phyloP scores from a whole-genome alignment of 2,329 filamentous ascomycete species.

The Colletotrichum cuscutae region DNA sequence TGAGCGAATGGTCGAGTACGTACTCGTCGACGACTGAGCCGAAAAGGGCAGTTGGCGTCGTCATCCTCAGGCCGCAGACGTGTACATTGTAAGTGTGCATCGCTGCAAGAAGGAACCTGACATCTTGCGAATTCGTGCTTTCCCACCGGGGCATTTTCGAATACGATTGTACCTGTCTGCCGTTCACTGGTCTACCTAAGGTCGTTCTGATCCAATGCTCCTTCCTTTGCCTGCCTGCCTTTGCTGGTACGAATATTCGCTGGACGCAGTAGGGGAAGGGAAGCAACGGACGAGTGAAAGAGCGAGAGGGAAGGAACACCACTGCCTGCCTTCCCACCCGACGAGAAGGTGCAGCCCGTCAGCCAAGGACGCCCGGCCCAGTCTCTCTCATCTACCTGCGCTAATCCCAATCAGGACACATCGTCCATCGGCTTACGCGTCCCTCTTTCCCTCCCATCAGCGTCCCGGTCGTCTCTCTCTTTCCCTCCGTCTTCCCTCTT shows the following conservation, averaged over 20 bases:
- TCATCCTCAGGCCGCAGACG: constrained; percentile 33
- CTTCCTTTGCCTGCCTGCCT: not conserved
- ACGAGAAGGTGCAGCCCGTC: not conserved
- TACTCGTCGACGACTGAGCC: not conserved
- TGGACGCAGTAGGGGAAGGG: not conserved
- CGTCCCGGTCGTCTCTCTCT: not conserved
- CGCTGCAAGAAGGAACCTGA: not conserved
- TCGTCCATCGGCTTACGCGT: constrained; percentile 35
- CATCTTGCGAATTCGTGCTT: not conserved
- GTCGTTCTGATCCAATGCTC: not conserved
- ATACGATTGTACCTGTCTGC: not conserved
- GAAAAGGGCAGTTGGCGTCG: constrained; percentile 33
- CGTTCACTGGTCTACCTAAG: too few species aligned
- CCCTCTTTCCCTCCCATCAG: constrained; percentile 23
- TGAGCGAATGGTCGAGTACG: not conserved
- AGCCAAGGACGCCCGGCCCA: constrained; percentile 13
- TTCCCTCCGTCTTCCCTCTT: not conserved
- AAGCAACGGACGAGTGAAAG: not conserved
- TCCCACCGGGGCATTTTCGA: not conserved
- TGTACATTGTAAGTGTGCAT: not conserved
- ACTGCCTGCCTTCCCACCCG: not conserved
- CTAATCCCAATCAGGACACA: constrained; percentile 18
- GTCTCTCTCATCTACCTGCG: not conserved
- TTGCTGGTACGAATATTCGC: not conserved
- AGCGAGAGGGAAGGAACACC: not conserved